Evolutionary conservation across 805 yeast genomes (phyloP).

Genomic region (Saturnispora mendoncae): DNA sequence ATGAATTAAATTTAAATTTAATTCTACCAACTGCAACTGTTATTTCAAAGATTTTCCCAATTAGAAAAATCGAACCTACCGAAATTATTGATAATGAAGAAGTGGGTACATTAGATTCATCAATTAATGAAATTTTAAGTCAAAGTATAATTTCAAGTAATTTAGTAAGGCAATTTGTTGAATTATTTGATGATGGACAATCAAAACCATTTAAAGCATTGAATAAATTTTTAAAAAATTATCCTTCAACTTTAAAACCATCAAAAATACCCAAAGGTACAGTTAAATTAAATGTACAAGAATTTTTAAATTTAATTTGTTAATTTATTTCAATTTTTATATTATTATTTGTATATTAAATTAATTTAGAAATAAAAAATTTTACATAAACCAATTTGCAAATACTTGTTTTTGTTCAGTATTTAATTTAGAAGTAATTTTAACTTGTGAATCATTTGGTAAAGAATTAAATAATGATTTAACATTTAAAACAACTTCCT

Average conservation of each 20-base stretch:
- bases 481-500: slow-evolving; percentile 49
- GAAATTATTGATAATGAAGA: background rate
- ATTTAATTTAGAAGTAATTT: slow-evolving; percentile 53
- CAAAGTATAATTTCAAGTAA: slow-evolving; percentile 24
- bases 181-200: slow-evolving; percentile 28
- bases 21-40: slow-evolving; percentile 20
- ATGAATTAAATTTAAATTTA: slow-evolving; percentile 17
- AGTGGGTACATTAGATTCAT: background rate
- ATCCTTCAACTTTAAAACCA: slow-evolving; percentile 30
- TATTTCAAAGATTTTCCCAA: slow-evolving; percentile 18
- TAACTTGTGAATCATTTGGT: slow-evolving; percentile 63
- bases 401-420: slow-evolving; percentile 51
- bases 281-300: slow-evolving; percentile 17
- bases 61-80: background rate
- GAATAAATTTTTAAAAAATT: slow-evolving; percentile 21
- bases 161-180: slow-evolving; percentile 27
- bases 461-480: slow-evolving; percentile 55
- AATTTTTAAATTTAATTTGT: slow-evolving; percentile 2
- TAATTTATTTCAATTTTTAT: background rate
- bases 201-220: slow-evolving; percentile 22
- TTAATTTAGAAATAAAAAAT: background rate
- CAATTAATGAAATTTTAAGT: slow-evolving; percentile 16
- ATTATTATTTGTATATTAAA: background rate
- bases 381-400: slow-evolving; percentile 23
- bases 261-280: slow-evolving; percentile 26